phyloP scores from a whole-genome alignment of 805 yeast species.

The Ogataea philodendri region DNA sequence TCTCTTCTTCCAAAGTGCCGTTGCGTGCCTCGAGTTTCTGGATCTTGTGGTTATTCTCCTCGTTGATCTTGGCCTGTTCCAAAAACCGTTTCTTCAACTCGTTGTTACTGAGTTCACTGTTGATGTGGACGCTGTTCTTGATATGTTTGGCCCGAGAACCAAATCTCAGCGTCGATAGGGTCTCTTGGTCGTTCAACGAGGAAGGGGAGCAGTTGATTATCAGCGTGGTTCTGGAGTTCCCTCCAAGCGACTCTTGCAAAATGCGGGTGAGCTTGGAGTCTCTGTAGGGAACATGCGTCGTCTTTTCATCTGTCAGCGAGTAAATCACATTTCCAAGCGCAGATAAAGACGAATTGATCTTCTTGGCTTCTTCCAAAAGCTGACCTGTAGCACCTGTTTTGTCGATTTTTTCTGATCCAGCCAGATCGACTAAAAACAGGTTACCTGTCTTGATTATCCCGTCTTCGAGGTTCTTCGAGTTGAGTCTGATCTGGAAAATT shows the following conservation, averaged over 20 bases:
- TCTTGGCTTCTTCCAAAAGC: conserved; percentile 77
- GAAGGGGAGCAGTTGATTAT: conserved; percentile 74
- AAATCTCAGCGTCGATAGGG: conserved; percentile 69
- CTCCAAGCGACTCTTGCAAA: conserved; percentile 76
- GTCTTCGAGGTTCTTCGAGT: conserved; percentile 54
- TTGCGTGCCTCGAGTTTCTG: conserved; percentile 27
- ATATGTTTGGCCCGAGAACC: conserved; percentile 72
- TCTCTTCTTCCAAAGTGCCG: conserved; percentile 40
- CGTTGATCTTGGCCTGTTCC: conserved; percentile 24
- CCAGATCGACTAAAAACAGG: conserved; percentile 76
- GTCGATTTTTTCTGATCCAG: conserved; percentile 80
- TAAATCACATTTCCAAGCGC: conserved; percentile 80
- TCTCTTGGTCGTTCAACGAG: conserved; percentile 53
- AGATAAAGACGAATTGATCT: conserved; percentile 74
- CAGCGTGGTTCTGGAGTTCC: conserved; percentile 74
- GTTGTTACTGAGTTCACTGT: conserved; percentile 33
- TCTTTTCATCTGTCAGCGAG: conserved; percentile 66
- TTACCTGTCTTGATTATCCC: conserved; percentile 62
- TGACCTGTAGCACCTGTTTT: conserved; percentile 77
- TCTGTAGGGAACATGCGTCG: conserved; percentile 68
- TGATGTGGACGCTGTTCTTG: conserved; percentile 62
- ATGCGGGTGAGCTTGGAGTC: conserved; percentile 79
- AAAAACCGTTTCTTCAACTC: conserved; percentile 25
- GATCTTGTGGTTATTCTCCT: conserved; percentile 20
- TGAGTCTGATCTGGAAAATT: conserved; percentile 64